Evolutionary conservation across 805 yeast species (phyloP).

Genomic region (Teunomyces cretensis): DNA sequence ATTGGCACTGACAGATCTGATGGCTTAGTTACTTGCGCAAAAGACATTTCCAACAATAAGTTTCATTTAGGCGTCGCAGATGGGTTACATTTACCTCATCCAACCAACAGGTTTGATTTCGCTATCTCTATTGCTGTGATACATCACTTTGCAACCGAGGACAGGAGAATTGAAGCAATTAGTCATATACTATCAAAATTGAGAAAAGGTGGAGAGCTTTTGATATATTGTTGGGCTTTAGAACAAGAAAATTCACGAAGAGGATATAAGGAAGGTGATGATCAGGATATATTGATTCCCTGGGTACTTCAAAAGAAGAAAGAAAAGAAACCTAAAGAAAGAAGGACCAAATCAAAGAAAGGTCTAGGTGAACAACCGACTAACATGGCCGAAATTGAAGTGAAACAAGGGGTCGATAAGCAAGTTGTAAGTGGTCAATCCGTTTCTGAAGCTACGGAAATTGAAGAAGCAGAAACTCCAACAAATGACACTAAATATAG

Average conservation of each 20-base stretch:
- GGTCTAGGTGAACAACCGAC: neutral
- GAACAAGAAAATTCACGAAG: constrained; percentile 87
- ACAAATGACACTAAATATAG: constrained; percentile 62
- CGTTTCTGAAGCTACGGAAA: neutral
- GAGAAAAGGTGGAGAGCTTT: constrained; percentile 59
- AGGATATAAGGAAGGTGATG: constrained; percentile 89
- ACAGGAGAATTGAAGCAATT: constrained; percentile 77
- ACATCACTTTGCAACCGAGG: constrained; percentile 88
- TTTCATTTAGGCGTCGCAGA: constrained; percentile 76
- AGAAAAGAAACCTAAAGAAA: constrained; percentile 30
- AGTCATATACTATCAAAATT: constrained; percentile 62
- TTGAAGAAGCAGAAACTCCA: neutral
- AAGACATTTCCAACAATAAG: constrained; percentile 32
- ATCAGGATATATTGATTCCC: constrained; percentile 92
- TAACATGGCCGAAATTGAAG: constrained; percentile 2
- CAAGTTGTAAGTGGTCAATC: constrained; percentile 8
- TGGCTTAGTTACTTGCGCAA: constrained; percentile 67
- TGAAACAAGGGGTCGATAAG: neutral
- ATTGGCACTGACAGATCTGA: constrained; percentile 76
- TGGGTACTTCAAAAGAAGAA: constrained; percentile 75
- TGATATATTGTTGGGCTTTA: constrained; percentile 95
- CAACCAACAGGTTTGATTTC: constrained; percentile 56
- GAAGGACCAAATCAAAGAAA: constrained; percentile 8
- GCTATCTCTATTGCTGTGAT: constrained; percentile 95
- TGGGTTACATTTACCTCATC: constrained; percentile 57